These are phyloP conservation scores for Hymenotorrendiella dingleyae DNA, from an alignment of 2,329 filamentous ascomycete species.

Conservation along the genomic window DNA sequence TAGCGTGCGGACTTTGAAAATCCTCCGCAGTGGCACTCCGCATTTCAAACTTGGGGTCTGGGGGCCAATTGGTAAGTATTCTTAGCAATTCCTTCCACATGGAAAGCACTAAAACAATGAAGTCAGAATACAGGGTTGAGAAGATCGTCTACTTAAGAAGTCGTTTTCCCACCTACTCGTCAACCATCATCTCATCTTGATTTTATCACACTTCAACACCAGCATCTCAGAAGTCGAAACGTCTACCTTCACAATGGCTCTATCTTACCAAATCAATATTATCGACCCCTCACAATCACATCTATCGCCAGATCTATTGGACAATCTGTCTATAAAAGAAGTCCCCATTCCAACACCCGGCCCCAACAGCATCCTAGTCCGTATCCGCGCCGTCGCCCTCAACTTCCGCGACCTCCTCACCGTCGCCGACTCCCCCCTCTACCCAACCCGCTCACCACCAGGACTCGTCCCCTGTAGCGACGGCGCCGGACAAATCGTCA, in stretches of 20 bases:
- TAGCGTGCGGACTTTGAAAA: too few relatives aligned
- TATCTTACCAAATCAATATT: slow-evolving; percentile 11
- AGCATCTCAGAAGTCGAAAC: background rate
- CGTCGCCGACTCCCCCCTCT: slow-evolving; percentile 13
- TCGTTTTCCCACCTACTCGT: background rate
- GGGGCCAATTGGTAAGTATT: too few relatives aligned
- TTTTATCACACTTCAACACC: background rate
- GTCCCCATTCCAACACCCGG: slow-evolving; percentile 6
- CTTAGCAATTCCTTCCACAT: too few relatives aligned
- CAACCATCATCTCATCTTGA: background rate
- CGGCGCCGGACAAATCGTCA: slow-evolving; percentile 57
- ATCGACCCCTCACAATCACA: slow-evolving; percentile 5
- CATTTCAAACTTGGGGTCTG: too few relatives aligned
- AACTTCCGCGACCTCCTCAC: slow-evolving; percentile 17
- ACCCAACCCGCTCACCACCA: slow-evolving; percentile 4
- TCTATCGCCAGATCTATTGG: slow-evolving; percentile 5
- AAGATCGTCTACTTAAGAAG: background rate
- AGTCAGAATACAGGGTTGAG: too few relatives aligned
- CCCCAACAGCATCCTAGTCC: slow-evolving; percentile 11
- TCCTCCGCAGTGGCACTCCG: too few relatives aligned
- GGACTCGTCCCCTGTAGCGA: slow-evolving; percentile 56
- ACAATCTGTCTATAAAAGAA: slow-evolving; percentile 4
- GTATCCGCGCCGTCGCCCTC: slow-evolving; percentile 14
- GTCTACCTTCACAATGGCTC: background rate
- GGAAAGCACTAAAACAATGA: too few relatives aligned